phyloP scores from a whole-genome alignment of 306 rosid genomes.

The Malus fusca region DNA sequence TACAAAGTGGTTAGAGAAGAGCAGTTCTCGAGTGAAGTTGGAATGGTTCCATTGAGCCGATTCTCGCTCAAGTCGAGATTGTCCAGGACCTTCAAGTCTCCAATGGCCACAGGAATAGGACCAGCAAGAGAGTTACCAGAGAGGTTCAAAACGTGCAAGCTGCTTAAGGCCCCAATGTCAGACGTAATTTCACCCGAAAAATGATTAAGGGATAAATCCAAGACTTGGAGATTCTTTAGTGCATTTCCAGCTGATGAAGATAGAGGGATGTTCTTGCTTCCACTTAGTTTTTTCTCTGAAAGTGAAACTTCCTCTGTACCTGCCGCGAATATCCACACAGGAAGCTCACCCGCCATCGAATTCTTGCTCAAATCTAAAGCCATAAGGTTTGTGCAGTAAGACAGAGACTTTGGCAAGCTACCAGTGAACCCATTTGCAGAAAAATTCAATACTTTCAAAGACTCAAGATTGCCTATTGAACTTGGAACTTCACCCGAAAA shows the following conservation, averaged over 20 bases:
- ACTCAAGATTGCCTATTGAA: constrained; percentile 57
- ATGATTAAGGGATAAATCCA: constrained; percentile 74
- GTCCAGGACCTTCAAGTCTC: constrained; percentile 49
- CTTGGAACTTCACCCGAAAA: constrained; percentile 68
- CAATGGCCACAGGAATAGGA: constrained; percentile 51
- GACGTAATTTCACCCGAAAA: constrained; percentile 67
- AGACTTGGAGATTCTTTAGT: constrained; percentile 51
- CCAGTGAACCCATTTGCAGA: constrained; percentile 66
- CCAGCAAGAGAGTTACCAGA: constrained; percentile 66
- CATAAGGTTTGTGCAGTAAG: constrained; percentile 45
- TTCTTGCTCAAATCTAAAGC: constrained; percentile 64
- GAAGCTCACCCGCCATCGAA: constrained; percentile 67
- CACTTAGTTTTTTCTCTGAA: constrained; percentile 29
- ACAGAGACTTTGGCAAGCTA: constrained; percentile 61
- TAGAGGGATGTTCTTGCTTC: constrained; percentile 17
- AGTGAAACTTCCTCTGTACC: constrained; percentile 45
- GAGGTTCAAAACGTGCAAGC: constrained; percentile 62
- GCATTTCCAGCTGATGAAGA: constrained; percentile 28
- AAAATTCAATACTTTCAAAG: constrained; percentile 57
- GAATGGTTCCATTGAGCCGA: constrained; percentile 68
- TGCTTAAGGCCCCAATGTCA: constrained; percentile 47
- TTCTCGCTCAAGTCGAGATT: constrained; percentile 73
- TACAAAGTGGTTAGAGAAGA: constrained; percentile 67
- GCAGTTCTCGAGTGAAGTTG: constrained; percentile 66
- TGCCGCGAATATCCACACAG: constrained; percentile 65